phyloP scores from a whole-genome alignment of 495 filamentous ascomycete genomes.

The Tuber calosporum region DNA sequence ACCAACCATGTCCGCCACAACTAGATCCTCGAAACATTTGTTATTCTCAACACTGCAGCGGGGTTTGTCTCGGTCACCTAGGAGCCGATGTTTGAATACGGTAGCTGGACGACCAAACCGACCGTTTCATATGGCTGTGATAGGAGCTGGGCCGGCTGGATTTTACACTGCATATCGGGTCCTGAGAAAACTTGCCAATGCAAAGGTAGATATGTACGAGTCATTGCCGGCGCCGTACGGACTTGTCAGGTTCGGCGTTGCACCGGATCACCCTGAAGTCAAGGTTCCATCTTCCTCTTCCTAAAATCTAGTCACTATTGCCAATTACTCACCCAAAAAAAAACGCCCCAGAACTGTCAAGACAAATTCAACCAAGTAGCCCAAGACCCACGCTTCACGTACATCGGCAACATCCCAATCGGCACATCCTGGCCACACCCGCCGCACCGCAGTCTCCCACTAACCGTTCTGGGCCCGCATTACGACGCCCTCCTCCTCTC shows the following conservation, averaged over 20 bases:
- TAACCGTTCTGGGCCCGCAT: slow-evolving; percentile 63
- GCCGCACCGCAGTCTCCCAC: slow-evolving; percentile 52
- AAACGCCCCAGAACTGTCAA: slow-evolving; percentile 67
- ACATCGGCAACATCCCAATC: slow-evolving; percentile 80
- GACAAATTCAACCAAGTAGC: slow-evolving; percentile 89
- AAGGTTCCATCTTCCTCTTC: slow-evolving; percentile 56
- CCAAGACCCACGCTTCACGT: slow-evolving; percentile 70
- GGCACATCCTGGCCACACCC: slow-evolving; percentile 50
- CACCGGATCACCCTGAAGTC: slow-evolving; percentile 94
- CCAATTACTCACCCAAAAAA: background rate
- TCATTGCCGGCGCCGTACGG: slow-evolving; percentile 86
- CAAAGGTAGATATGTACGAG: slow-evolving; percentile 92
- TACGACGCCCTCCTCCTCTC: slow-evolving; percentile 91
- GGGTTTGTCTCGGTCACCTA: background rate
- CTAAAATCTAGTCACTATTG: background rate
- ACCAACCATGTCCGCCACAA: background rate
- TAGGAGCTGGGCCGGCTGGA: slow-evolving; percentile 91
- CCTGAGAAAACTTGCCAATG: slow-evolving; percentile 62
- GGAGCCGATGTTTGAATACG: background rate
- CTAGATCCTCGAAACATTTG: background rate
- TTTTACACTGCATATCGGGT: slow-evolving; percentile 88
- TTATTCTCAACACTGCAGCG: background rate
- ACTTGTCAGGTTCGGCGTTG: slow-evolving; percentile 85
- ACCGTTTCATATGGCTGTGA: slow-evolving; percentile 71
- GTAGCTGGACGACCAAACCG: slow-evolving; percentile 39